phyloP scores from a whole-genome alignment of 768 basidiomycete genomes.

The Coprinopsis marcescibilis region DNA sequence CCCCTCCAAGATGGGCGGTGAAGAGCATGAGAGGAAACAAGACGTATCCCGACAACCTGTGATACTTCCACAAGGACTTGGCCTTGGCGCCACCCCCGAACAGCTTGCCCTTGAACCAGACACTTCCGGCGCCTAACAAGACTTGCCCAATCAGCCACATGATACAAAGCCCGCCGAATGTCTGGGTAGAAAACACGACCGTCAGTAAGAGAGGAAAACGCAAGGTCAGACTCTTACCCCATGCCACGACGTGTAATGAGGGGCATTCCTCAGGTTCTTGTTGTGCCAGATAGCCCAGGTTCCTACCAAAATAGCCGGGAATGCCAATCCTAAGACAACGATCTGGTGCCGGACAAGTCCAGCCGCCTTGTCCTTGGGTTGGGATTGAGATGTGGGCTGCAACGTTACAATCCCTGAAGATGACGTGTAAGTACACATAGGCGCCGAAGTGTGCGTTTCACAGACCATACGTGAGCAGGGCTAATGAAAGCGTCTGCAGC shows the following conservation, averaged over 20 bases:
- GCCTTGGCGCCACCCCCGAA: conserved; percentile 72
- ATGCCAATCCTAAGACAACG: conserved; percentile 47
- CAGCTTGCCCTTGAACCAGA: conserved; percentile 64
- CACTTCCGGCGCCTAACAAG: conserved; percentile 63
- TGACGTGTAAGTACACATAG: not conserved
- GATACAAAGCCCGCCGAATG: conserved; percentile 57
- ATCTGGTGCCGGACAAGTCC: conserved; percentile 69
- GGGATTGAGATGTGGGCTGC: conserved; percentile 56
- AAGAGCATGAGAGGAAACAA: conserved; percentile 55
- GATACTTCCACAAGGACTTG: conserved; percentile 79
- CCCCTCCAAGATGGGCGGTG: conserved; percentile 67
- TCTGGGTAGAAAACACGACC: conserved; percentile 29
- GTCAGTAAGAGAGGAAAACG: not conserved
- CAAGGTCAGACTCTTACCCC: conserved; percentile 45
- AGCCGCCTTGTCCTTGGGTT: conserved; percentile 55
- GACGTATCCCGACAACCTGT: conserved; percentile 78
- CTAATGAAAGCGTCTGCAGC: conserved; percentile 52
- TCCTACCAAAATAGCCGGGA: conserved; percentile 56
- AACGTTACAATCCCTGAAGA: conserved; percentile 66
- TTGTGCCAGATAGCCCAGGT: conserved; percentile 56
- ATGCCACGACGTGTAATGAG: conserved; percentile 75
- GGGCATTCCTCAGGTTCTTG: conserved; percentile 43
- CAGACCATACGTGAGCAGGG: conserved; percentile 63
- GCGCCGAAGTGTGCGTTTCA: conserved; percentile 9
- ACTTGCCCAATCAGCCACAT: conserved; percentile 59